Base-by-base conservation (phyloP, 78 protist species). In the Protostelium mycophagum region DNA sequence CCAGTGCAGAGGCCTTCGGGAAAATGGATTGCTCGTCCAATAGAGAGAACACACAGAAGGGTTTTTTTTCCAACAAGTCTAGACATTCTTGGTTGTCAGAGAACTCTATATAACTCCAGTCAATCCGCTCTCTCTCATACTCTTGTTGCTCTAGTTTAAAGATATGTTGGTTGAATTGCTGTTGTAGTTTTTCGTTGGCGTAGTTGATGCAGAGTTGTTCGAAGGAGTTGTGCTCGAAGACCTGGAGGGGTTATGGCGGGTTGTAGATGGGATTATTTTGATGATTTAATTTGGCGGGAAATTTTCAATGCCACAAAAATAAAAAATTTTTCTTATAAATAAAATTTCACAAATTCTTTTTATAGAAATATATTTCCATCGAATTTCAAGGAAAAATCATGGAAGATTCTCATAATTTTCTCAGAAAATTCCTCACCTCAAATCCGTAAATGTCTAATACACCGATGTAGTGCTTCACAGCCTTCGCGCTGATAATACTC, bases 391-490 rank as follows among this genome's bases (percentile, higher is more conserved):
- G n/a, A n/a, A n/a, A n/a, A n/a, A n/a, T n/a, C n/a, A n/a, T n/a
- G n/a, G n/a, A n/a, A n/a, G n/a, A n/a, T n/a, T n/a, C n/a, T n/a
- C n/a, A n/a, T n/a, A n/a, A n/a, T n/a, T n/a, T n/a, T n/a, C n/a
- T n/a, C n/a, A n/a, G n/a, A n/a, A n/a, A n/a, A n/a, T n/a, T n/a
- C n/a, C n/a, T 51, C 35, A 92, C 86, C 95, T 99, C 99, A 38
- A 99, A 99, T 34, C 99, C 99, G 86, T 97, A 99, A 83, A 99
- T 99, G 86, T 99, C 99, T 38, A 99, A 93, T 23, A 98, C 83
- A 37, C 99, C 99, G 84, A 97, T 94, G 86, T 63, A 93, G 36
- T 84, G 10, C 36, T 92, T 92, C 29, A 86, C 86, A 29, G 87
- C 85, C 29, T 89, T 89, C 5, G 73, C 37, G 39, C 87, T 86